Percentiles rank a stretch among this genome's conserved stretches.
These are phyloP conservation scores for Fraxinus americana DNA, from an alignment of 257 asterid species.

Conservation along the genomic window DNA sequence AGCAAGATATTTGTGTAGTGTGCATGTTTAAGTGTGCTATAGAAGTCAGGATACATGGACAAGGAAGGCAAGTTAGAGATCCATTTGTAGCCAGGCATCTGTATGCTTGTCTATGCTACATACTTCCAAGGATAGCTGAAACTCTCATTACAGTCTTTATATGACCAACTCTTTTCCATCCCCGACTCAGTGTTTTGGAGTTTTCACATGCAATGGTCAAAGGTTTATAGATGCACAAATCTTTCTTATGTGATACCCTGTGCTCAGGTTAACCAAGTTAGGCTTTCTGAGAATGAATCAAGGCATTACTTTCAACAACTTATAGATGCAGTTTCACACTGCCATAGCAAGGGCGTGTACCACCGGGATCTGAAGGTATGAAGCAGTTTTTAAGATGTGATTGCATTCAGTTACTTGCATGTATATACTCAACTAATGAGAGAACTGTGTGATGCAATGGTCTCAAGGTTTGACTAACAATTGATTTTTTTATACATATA, in stretches of 20 bases:
- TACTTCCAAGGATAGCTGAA: slow-evolving; percentile 7
- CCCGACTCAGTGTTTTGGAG: slow-evolving; percentile 9
- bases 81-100: slow-evolving; percentile 7
- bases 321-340: slow-evolving; percentile 84
- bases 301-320: slow-evolving; percentile 92
- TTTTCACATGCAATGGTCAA: neutral
- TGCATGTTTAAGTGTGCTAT: slow-evolving; percentile 5
- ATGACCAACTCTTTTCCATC: neutral
- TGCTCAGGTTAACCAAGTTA: slow-evolving; percentile 73
- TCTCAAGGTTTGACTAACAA: slow-evolving; percentile 27
- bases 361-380: slow-evolving; percentile 93
- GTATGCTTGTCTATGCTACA: slow-evolving; percentile 13
- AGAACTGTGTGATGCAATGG: slow-evolving; percentile 14
- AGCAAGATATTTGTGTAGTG: slow-evolving; percentile 1
- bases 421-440: neutral
- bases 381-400: slow-evolving; percentile 21
- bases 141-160: slow-evolving; percentile 4
- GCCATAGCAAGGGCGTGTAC: slow-evolving; percentile 92
- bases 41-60: neutral
- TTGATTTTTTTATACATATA: slow-evolving; percentile 6
- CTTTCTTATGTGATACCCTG: slow-evolving; percentile 18
- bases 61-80: slow-evolving; percentile 14
- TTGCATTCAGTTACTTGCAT: slow-evolving; percentile 14
- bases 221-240: neutral
- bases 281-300: slow-evolving; percentile 77